Conservation (phyloP, 148 eudicot species). For the Rhododendron vialii region DNA sequence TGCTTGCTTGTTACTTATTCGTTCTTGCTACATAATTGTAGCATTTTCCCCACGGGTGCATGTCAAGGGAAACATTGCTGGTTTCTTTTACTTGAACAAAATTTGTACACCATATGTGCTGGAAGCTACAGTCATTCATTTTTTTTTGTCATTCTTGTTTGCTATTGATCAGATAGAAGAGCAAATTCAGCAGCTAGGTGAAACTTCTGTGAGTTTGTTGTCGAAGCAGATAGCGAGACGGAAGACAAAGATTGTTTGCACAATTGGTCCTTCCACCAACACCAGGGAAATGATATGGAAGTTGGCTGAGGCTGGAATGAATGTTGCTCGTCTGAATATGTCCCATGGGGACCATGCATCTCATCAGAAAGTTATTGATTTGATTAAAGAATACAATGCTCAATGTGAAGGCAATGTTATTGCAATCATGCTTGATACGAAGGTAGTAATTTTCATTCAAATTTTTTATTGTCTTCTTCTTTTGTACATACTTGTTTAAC, state of each 20-base stretch:
- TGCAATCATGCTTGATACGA: slow-evolving; percentile 97
- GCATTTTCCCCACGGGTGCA: not conserved
- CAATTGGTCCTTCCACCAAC: slow-evolving; percentile 94
- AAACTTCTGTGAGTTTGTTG: slow-evolving; percentile 52
- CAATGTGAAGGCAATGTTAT: slow-evolving; percentile 90
- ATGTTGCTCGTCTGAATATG: slow-evolving; percentile 94
- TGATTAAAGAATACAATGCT: slow-evolving; percentile 92
- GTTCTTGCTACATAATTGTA: not conserved
- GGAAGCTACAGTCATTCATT: not conserved
- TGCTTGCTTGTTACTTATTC: not conserved
- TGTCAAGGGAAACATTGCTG: not conserved
- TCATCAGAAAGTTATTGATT: slow-evolving; percentile 90
- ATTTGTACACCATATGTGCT: not conserved
- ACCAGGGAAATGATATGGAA: slow-evolving; percentile 95
- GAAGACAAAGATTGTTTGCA: slow-evolving; percentile 92
- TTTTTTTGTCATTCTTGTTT: slow-evolving; percentile 5
- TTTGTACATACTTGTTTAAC: not conserved
- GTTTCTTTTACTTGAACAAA: not conserved
- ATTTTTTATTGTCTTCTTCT: not conserved
- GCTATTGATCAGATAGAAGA: slow-evolving; percentile 39
- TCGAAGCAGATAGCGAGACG: slow-evolving; percentile 70
- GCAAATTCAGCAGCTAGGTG: slow-evolving; percentile 41
- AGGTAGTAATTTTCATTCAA: slow-evolving; percentile 33
- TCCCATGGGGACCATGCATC: slow-evolving; percentile 99
- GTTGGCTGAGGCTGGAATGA: slow-evolving; percentile 97